Evolutionary conservation across 768 basidiomycete genomes (phyloP), one percentile per base, ranked within the genome.

Genomic region (Dacryopinax spathularia): DNA sequence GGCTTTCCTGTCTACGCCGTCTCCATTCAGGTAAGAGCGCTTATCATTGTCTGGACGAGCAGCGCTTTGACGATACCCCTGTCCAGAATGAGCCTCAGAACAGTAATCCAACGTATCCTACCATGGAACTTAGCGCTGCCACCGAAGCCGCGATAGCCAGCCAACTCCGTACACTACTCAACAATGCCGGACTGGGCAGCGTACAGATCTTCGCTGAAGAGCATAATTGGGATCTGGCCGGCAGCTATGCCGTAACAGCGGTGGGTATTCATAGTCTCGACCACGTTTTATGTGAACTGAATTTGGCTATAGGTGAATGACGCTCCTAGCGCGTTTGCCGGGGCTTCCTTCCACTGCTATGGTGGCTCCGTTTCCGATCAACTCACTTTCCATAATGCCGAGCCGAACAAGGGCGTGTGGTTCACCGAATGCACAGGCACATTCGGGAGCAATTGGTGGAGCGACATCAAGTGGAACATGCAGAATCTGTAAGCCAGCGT

Each of bases 391-490:
- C 80, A 82, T 31, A 73, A 75, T 37, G 76, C 76, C 13, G 86
- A 75, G 65, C 85, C 85, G 1, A 71, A 71, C 65, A 86, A 86
- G 75, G 82, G 79, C 76, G 75, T 81, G 16, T 79, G 77, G 72
- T 74, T 80, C 65, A 80, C 75, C 68, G 87, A 89, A 72, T 88
- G 88, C 69, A 73, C 82, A 0, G 87, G 88, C 6, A 82, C 78
- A 0, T 72, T 80, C 63, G 84, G 85, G 13, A 80, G 80, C 9
- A 84, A 88, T 69, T 89, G 87, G 87, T 90, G 88, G 88, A 76
- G 75, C 60, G 86, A 89, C 68, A 83, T 89, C 72, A 89, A 89
- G 84, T 87, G 85, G 85, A 83, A 85, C 65, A 82, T 85, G 79
- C 78, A 84, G 64, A 84, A 85, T 67, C 72, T 87, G 82, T 86